Evolutionary conservation across 2,329 filamentous ascomycete genomes (phyloP).

Genomic region (Teratosphaeriaceae sp.): DNA sequence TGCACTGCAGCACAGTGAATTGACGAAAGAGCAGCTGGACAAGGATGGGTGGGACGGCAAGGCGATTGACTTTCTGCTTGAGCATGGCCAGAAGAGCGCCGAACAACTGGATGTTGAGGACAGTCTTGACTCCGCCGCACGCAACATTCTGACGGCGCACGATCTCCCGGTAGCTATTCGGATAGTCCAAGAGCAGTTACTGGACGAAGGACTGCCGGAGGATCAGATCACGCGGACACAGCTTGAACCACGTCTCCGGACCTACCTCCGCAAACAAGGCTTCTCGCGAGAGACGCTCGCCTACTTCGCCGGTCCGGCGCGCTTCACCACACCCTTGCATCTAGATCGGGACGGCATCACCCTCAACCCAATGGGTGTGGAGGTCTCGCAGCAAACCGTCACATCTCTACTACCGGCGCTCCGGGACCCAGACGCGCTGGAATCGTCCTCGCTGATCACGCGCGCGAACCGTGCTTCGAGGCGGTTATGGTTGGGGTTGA

Average conservation of each 20-base stretch:
- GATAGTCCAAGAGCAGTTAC: conserved; percentile 7
- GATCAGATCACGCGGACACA: neutral
- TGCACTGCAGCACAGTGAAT: conserved; percentile 15
- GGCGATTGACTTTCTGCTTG: conserved; percentile 15
- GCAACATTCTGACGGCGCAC: conserved; percentile 10
- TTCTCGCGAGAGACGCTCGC: conserved; percentile 8
- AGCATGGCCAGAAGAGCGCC: conserved; percentile 9
- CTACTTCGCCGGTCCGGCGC: conserved; percentile 11
- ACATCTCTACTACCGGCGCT: conserved; percentile 17
- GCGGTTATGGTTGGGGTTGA: conserved; percentile 81
- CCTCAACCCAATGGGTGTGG: conserved; percentile 25
- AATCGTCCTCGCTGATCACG: conserved; percentile 27
- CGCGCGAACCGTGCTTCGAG: conserved; percentile 61
- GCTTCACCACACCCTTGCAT: conserved; percentile 13
- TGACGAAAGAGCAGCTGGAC: conserved; percentile 19
- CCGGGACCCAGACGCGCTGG: conserved; percentile 22
- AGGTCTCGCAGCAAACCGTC: conserved; percentile 21
- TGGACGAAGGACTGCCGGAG: neutral
- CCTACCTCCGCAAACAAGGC: conserved; percentile 4
- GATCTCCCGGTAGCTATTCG: conserved; percentile 1
- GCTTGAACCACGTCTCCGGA: conserved; percentile 4
- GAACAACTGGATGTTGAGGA: conserved; percentile 13
- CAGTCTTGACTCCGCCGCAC: conserved; percentile 12
- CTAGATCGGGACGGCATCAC: conserved; percentile 24
- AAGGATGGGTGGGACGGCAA: conserved; percentile 19